Percentiles rank a stretch among this genome's conserved stretches.
Evolutionary conservation across 2,329 filamentous ascomycete species (phyloP).

Genomic region (Talaromyces amestolkiae): DNA sequence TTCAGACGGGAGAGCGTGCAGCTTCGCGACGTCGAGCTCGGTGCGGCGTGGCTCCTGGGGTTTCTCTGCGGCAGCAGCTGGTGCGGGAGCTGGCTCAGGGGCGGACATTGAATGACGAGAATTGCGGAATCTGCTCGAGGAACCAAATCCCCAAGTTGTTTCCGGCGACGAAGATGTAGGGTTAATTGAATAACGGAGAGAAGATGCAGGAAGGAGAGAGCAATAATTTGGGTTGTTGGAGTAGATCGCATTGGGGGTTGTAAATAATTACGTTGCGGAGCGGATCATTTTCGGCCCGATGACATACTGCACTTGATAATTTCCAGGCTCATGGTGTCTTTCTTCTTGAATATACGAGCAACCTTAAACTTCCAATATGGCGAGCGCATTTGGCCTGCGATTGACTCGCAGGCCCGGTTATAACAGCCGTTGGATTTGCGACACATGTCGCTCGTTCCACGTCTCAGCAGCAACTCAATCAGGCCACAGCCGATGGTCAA

Average conservation of each 20-base stretch:
- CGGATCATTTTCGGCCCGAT: slow-evolving; percentile 24
- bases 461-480: slow-evolving; percentile 51
- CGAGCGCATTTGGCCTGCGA: slow-evolving; percentile 26
- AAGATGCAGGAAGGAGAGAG: not conserved
- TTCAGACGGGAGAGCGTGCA: slow-evolving; percentile 84
- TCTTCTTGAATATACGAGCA: slow-evolving; percentile 18
- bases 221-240: not conserved
- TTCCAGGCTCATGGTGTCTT: not conserved
- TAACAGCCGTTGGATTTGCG: slow-evolving; percentile 21
- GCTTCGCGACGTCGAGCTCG: slow-evolving; percentile 85
- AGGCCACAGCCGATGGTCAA: slow-evolving; percentile 92
- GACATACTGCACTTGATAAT: not conserved
- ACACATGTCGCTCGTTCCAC: slow-evolving; percentile 47
- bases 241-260: not conserved
- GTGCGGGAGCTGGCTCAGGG: slow-evolving; percentile 31
- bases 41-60: slow-evolving; percentile 33
- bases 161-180: not conserved
- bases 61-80: slow-evolving; percentile 33
- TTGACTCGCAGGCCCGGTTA: slow-evolving; percentile 22
- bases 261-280: slow-evolving; percentile 26
- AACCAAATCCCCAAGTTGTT: slow-evolving; percentile 9
- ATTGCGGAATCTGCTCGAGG: slow-evolving; percentile 15
- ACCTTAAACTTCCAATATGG: slow-evolving; percentile 2
- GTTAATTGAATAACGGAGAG: not conserved
- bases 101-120: slow-evolving; percentile 38